Evolutionary conservation across 768 basidiomycete species (phyloP).

Genomic region (Boletus pseudo-olivaceus): DNA sequence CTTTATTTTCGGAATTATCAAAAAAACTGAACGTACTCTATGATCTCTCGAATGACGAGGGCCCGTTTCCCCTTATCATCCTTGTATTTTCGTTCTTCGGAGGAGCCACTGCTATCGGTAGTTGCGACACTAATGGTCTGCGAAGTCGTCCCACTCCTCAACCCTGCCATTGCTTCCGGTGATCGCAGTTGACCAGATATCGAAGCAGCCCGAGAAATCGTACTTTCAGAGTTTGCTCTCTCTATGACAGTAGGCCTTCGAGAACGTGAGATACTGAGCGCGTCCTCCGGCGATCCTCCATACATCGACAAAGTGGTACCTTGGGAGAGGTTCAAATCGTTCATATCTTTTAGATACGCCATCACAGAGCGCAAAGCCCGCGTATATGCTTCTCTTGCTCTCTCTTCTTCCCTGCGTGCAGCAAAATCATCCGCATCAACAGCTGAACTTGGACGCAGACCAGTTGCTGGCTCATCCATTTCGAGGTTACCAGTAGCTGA

Average conservation of each 20-base stretch:
- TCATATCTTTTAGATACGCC: conserved; percentile 95
- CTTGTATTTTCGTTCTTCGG: conserved; percentile 85
- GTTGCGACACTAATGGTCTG: conserved; percentile 72
- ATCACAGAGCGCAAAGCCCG: conserved; percentile 87
- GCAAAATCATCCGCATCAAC: conserved; percentile 41
- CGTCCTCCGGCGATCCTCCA: conserved; percentile 47
- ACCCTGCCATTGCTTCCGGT: conserved; percentile 55
- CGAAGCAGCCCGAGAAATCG: conserved; percentile 48
- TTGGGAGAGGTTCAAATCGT: conserved; percentile 78
- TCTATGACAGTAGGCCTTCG: conserved; percentile 71
- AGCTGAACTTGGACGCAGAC: conserved; percentile 44
- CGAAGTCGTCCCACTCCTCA: conserved; percentile 56
- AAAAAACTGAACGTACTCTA: conserved; percentile 57
- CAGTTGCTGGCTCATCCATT: conserved; percentile 21
- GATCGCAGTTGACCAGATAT: conserved; percentile 61
- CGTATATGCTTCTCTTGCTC: conserved; percentile 66
- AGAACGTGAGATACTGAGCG: conserved; percentile 39
- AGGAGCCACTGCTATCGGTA: conserved; percentile 69
- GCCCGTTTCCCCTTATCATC: conserved; percentile 84
- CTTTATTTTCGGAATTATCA: neutral
- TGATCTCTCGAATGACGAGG: conserved; percentile 85
- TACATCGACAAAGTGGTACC: conserved; percentile 55
- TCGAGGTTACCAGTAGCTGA: conserved; percentile 39
- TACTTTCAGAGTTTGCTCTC: conserved; percentile 39
- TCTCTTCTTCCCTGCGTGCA: conserved; percentile 65